Percentiles rank a stretch among this genome's conserved stretches.
phyloP scores from a whole-genome alignment of 768 basidiomycete species.

The Boletus rubescentipes region DNA sequence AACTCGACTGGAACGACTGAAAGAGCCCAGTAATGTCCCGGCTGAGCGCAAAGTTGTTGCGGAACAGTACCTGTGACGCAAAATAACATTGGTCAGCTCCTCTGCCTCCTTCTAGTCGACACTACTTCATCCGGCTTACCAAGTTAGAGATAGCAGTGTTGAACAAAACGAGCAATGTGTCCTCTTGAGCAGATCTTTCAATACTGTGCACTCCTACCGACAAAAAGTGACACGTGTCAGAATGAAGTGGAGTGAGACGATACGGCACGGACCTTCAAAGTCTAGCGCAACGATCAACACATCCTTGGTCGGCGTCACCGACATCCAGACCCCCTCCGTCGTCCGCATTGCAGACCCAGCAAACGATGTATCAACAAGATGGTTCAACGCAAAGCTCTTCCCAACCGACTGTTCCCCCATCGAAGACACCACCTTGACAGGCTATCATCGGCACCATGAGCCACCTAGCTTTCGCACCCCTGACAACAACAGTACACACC shows the following conservation, averaged over 20 bases:
- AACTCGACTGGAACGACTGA: constrained; percentile 60
- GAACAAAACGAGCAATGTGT: constrained; percentile 61
- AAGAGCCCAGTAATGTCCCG: constrained; percentile 63
- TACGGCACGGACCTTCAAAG: constrained; percentile 50
- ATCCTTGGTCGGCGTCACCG: constrained; percentile 58
- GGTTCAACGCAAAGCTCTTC: constrained; percentile 58
- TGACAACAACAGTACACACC: constrained; percentile 25
- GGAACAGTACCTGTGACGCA: constrained; percentile 51
- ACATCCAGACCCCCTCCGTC: constrained; percentile 69
- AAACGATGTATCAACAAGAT: constrained; percentile 63
- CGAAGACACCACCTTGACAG: constrained; percentile 63
- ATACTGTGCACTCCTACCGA: constrained; percentile 56
- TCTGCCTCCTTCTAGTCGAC: too few species aligned
- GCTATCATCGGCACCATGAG: constrained; percentile 32
- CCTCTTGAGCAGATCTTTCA: constrained; percentile 62
- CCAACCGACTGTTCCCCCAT: constrained; percentile 72
- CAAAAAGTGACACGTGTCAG: not conserved
- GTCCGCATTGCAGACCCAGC: constrained; percentile 67
- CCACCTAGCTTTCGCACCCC: fast-evolving
- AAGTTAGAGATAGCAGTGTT: constrained; percentile 66
- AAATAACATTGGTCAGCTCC: not conserved
- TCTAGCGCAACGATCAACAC: constrained; percentile 57
- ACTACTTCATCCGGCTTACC: constrained; percentile 39
- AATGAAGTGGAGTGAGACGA: not conserved
- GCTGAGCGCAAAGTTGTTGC: constrained; percentile 64